Evolutionary conservation across 331 rosid genomes (phyloP).

Genomic region (Malus hybrid): DNA sequence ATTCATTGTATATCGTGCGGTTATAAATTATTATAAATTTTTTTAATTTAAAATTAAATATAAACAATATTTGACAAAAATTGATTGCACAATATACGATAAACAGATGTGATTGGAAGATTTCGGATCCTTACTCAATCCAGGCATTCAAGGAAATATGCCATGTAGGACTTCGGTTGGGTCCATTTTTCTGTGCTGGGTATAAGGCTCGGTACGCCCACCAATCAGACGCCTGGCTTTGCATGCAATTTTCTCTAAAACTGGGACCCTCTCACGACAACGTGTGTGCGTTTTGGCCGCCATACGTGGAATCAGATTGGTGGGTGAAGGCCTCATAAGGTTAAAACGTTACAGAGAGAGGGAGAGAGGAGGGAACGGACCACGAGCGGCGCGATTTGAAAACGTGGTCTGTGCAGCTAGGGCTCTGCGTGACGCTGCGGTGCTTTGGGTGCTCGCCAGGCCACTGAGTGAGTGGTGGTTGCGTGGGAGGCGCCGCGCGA

Average conservation of each 20-base stretch:
- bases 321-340: background rate
- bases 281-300: constrained; percentile 54
- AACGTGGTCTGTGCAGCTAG: constrained; percentile 11
- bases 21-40: no score
- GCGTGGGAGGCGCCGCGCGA: background rate
- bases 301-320: constrained; percentile 59
- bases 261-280: constrained; percentile 6
- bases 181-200: background rate
- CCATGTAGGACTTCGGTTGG: constrained; percentile 24
- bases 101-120: no score
- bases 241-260: background rate
- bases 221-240: constrained; percentile 31
- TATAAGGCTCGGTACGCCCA: background rate
- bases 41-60: no score
- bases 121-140: no score
- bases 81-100: no score
- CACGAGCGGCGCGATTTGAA: constrained; percentile 4
- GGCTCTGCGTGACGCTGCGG: background rate
- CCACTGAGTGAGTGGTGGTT: background rate
- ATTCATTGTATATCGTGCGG: accelerated
- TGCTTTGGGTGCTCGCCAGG: background rate
- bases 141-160: no score
- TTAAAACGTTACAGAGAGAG: background rate
- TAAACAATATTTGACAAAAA: no score
- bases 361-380: background rate